Percentiles rank a stretch among this genome's conserved stretches.
Conservation (phyloP, 2,329 filamentous ascomycete species). For the Plectosphaerella sp. region DNA sequence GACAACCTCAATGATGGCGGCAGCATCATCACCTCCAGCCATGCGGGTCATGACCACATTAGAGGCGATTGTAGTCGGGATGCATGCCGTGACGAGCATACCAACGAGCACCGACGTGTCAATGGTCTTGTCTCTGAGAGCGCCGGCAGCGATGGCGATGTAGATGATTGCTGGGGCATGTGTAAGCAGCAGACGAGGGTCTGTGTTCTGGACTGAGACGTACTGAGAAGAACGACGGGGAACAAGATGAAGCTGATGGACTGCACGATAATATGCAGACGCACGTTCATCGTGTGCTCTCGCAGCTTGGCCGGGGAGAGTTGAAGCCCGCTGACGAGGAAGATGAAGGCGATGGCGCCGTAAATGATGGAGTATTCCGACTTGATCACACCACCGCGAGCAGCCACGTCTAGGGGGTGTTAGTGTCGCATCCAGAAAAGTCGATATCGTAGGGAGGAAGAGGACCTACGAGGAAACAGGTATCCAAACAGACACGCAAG, state of each 20-base stretch:
- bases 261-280: constrained; percentile 64
- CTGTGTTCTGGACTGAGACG: constrained; percentile 7
- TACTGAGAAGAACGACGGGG: constrained; percentile 57
- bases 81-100: constrained; percentile 61
- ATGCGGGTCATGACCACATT: constrained; percentile 71
- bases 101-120: constrained; percentile 63
- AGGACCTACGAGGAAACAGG: constrained; percentile 34
- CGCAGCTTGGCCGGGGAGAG: constrained; percentile 58
- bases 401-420: constrained; percentile 35
- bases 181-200: background rate
- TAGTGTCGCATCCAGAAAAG: background rate
- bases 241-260: constrained; percentile 63
- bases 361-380: constrained; percentile 61
- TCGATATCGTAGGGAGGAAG: background rate
- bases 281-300: constrained; percentile 61
- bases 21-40: constrained; percentile 63
- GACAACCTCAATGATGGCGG: constrained; percentile 63
- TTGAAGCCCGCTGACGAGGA: constrained; percentile 67
- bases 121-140: constrained; percentile 49
- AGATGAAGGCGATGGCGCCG: constrained; percentile 64
- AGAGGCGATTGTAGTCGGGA: constrained; percentile 68
- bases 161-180: constrained; percentile 33
- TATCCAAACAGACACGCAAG: constrained; percentile 44
- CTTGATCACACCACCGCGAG: constrained; percentile 42
- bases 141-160: constrained; percentile 41